These are phyloP conservation scores for Beauveria pseudobassiana DNA, from an alignment of 2,329 filamentous ascomycete genomes.

Conservation along the genomic window DNA sequence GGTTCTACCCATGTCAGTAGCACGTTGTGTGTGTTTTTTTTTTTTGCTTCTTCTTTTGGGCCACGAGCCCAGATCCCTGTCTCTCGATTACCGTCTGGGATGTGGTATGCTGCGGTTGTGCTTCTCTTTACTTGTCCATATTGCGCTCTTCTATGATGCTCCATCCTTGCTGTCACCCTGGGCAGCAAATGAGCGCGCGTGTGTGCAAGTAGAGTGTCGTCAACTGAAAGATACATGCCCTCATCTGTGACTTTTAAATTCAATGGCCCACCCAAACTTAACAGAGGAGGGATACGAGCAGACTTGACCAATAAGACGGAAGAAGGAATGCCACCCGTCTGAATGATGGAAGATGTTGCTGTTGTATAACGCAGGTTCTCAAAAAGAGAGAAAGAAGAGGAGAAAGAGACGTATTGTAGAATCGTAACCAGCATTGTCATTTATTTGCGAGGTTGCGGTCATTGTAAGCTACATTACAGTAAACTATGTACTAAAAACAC, in stretches of 20 bases:
- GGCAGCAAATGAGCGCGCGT: too few species aligned
- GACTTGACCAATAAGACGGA: neutral
- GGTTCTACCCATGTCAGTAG: neutral
- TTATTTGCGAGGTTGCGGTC: neutral
- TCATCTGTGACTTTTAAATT: too few species aligned
- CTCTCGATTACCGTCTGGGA: slow-evolving; percentile 1
- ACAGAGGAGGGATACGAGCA: neutral
- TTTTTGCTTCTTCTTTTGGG: neutral
- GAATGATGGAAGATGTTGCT: too few species aligned
- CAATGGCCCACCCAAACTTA: too few species aligned
- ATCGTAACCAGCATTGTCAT: neutral
- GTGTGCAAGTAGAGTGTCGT: too few species aligned
- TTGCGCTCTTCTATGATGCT: neutral
- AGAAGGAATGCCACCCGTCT: too few species aligned
- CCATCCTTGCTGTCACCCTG: too few species aligned
- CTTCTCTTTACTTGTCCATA: too few species aligned
- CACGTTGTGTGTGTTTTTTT: neutral
- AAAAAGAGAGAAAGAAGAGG: too few species aligned
- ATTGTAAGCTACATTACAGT: slow-evolving; percentile 5
- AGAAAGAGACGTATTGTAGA: neutral
- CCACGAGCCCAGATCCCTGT: neutral
- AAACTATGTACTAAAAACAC: slow-evolving; percentile 4
- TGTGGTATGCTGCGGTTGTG: too few species aligned
- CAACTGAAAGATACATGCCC: too few species aligned
- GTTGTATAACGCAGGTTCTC: too few species aligned